phyloP scores from a whole-genome alignment of 164 flowering plant species.

The Kalanchoe fedtschenkoi region DNA sequence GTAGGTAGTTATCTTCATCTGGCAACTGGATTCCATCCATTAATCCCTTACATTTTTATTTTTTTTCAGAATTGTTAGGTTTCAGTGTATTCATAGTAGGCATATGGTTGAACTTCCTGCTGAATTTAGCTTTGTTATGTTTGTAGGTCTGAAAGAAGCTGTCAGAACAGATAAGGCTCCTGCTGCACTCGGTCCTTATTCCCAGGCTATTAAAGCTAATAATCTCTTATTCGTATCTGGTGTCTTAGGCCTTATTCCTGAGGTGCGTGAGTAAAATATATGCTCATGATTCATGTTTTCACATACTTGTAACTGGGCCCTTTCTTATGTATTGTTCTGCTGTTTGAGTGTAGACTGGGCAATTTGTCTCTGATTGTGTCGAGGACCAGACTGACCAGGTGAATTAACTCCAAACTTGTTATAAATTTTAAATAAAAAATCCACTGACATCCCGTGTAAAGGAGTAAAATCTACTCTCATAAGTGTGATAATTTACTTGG shows the following conservation, averaged over 20 bases:
- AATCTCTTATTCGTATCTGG: constrained; percentile 81
- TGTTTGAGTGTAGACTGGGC: constrained; percentile 59
- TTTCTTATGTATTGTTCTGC: neutral
- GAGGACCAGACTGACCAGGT: constrained; percentile 99
- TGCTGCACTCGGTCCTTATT: constrained; percentile 92
- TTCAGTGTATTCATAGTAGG: too few species aligned
- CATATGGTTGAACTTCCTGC: neutral
- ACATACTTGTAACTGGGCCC: neutral
- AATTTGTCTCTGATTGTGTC: constrained; percentile 67
- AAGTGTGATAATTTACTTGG: neutral
- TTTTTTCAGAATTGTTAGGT: neutral
- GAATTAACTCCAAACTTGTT: neutral
- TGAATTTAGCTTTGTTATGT: neutral
- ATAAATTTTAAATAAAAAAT: neutral
- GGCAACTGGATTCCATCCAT: neutral
- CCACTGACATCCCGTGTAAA: neutral
- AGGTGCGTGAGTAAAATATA: constrained; percentile 36
- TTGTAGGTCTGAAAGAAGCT: constrained; percentile 60
- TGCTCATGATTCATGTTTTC: neutral
- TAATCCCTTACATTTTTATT: neutral
- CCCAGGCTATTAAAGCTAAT: constrained; percentile 88
- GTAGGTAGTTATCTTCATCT: constrained; percentile 11
- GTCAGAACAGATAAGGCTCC: constrained; percentile 91
- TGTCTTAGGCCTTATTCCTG: constrained; percentile 80
- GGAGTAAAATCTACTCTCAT: neutral